phyloP scores from a whole-genome alignment of 2,329 filamentous ascomycete genomes.

The Fusarium oligoseptatum region DNA sequence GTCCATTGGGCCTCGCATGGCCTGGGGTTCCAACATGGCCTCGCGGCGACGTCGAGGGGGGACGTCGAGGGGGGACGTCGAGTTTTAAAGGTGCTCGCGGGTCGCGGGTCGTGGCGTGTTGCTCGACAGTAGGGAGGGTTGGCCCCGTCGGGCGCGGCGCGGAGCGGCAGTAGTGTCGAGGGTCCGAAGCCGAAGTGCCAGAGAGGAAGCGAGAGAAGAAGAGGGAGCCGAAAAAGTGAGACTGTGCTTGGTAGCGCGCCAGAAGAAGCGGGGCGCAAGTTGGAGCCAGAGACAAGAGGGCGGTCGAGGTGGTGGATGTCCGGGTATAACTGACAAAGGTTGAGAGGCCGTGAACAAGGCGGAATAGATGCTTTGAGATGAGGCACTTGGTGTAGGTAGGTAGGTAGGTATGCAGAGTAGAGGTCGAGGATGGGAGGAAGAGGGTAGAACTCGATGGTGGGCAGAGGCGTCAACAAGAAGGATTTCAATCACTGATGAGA shows the following conservation, averaged over 20 bases:
- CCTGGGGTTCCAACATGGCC: slow-evolving; percentile 52
- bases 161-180: slow-evolving; percentile 29
- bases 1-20: slow-evolving; percentile 51
- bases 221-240: slow-evolving; percentile 48
- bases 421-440: slow-evolving; percentile 22
- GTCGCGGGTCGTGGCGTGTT: slow-evolving; percentile 41
- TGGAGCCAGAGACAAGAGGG: slow-evolving; percentile 23
- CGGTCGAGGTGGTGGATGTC: slow-evolving; percentile 23
- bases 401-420: slow-evolving; percentile 23
- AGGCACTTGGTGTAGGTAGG: slow-evolving; percentile 20
- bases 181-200: slow-evolving; percentile 26
- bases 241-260: slow-evolving; percentile 43
- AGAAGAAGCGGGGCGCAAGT: slow-evolving; percentile 37
- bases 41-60: slow-evolving; percentile 31
- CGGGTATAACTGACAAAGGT: neutral
- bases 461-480: slow-evolving; percentile 44
- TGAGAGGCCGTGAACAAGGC: neutral
- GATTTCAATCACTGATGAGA: slow-evolving; percentile 32
- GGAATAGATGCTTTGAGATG: slow-evolving; percentile 9
- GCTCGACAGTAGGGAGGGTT: slow-evolving; percentile 41
- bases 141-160: slow-evolving; percentile 42
- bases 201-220: slow-evolving; percentile 38
- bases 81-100: slow-evolving; percentile 41
- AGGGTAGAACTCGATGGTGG: slow-evolving; percentile 38
- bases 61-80: slow-evolving; percentile 32